These are phyloP conservation scores for Umbilicus rupestris DNA, from an alignment of 164 flowering plant species.

Conservation along the genomic window DNA sequence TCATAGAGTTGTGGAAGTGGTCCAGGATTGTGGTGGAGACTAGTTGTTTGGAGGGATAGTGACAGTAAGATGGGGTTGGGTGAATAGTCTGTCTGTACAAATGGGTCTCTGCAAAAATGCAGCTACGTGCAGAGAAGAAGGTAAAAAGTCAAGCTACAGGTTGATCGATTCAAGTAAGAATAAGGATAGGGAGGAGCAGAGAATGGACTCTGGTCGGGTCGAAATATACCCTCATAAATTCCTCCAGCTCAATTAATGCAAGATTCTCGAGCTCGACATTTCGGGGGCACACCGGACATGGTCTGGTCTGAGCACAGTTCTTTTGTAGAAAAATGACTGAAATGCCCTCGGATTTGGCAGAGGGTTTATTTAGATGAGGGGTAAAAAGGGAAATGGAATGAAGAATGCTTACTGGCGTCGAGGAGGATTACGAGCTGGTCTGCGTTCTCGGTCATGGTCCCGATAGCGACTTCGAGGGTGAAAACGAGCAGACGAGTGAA, in stretches of 20 bases:
- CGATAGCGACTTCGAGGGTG: constrained; percentile 89
- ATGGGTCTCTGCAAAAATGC: background rate
- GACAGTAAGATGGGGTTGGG: no score
- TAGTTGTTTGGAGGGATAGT: background rate
- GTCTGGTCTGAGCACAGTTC: constrained; percentile 15
- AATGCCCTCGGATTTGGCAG: no score
- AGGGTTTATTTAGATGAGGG: no score
- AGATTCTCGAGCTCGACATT: constrained; percentile 8
- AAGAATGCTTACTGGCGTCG: constrained; percentile 73
- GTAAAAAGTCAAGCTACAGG: constrained; percentile 10
- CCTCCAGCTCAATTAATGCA: background rate
- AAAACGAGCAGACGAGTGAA: constrained; percentile 79
- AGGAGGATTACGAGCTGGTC: constrained; percentile 80
- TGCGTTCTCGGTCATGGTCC: constrained; percentile 65
- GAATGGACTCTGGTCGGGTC: no score
- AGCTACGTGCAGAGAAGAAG: background rate
- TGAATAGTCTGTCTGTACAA: no score
- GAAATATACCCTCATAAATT: background rate
- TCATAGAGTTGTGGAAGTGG: background rate
- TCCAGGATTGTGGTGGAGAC: constrained; percentile 7
- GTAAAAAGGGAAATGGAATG: constrained; percentile 6
- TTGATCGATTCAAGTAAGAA: constrained; percentile 18
- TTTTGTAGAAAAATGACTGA: no score
- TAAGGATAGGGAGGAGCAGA: no score
- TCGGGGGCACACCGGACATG: constrained; percentile 25